Percentiles rank a stretch among this genome's conserved stretches.
phyloP scores from a whole-genome alignment of 495 filamentous ascomycete species.

The Podospora bellae-mahoneyi region DNA sequence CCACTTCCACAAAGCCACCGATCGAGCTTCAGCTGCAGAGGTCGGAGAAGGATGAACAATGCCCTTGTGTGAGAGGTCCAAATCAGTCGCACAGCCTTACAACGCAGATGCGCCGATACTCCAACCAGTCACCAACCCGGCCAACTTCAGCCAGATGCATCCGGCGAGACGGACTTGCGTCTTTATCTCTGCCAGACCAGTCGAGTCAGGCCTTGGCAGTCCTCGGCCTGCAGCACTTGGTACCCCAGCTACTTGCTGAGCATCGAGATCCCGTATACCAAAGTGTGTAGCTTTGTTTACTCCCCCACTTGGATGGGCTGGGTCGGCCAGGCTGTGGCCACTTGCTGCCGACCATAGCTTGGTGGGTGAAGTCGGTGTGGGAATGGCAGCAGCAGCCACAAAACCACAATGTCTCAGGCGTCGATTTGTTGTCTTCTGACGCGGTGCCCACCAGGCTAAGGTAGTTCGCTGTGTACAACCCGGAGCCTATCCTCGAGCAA shows the following conservation, averaged over 20 bases:
- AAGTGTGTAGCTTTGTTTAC: background rate
- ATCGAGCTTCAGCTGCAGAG: background rate
- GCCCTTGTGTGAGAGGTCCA: background rate
- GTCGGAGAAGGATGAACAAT: background rate
- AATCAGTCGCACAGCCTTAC: background rate
- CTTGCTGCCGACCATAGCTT: background rate
- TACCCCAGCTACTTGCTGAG: background rate
- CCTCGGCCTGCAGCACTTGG: background rate
- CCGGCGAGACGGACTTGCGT: background rate
- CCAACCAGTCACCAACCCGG: background rate
- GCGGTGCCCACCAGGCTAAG: conserved; percentile 12
- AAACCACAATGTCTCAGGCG: conserved; percentile 13
- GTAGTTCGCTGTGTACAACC: conserved; percentile 6
- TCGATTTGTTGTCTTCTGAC: conserved; percentile 18
- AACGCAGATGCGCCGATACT: background rate
- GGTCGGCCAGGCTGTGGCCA: background rate
- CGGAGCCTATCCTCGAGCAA: conserved; percentile 9
- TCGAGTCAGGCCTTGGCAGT: background rate
- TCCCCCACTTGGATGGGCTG: background rate
- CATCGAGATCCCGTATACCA: background rate
- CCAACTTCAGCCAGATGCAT: background rate
- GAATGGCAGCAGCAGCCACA: conserved; percentile 14
- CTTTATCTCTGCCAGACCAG: background rate
- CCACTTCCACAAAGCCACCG: background rate
- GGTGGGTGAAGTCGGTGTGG: conserved; percentile 13